Evolutionary conservation across 2,329 filamentous ascomycete species (phyloP).

Genomic region (Cercospora sesami): DNA sequence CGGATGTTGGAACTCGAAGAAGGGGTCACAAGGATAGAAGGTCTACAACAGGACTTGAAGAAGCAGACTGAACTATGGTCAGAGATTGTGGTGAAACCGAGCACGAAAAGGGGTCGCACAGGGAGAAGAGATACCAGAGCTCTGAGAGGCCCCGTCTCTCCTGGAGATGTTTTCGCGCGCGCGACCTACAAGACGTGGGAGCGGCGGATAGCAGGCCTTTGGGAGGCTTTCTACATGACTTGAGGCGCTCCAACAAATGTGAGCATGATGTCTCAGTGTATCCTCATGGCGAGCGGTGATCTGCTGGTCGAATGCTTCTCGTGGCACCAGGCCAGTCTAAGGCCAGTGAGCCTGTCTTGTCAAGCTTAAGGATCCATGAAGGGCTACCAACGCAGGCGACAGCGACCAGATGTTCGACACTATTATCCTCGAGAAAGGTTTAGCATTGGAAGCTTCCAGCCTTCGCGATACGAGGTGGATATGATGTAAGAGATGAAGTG

Average conservation of each 20-base stretch:
- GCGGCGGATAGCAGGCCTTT: not conserved
- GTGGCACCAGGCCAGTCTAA: too few relatives aligned
- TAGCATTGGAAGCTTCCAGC: not conserved
- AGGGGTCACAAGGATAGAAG: not conserved
- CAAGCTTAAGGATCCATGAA: too few relatives aligned
- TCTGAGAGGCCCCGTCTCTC: not conserved
- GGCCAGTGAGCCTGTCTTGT: not conserved
- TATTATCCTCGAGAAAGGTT: not conserved
- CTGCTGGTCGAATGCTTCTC: too few relatives aligned
- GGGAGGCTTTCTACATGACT: not conserved
- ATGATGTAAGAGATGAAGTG: not conserved
- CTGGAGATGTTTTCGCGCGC: not conserved
- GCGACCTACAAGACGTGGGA: not conserved
- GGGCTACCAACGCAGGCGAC: too few relatives aligned
- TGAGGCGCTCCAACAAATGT: not conserved
- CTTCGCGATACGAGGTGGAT: not conserved
- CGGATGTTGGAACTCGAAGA: not conserved
- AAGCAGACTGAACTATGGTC: not conserved
- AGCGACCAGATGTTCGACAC: not conserved
- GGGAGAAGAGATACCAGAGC: not conserved
- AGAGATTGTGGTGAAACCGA: not conserved
- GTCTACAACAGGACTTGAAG: not conserved
- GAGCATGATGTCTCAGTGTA: too few relatives aligned
- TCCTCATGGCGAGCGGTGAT: too few relatives aligned
- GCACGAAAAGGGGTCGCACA: not conserved